These are phyloP conservation scores for Gentiana macrophylla DNA, from an alignment of 257 asterid species.

Conservation along the genomic window DNA sequence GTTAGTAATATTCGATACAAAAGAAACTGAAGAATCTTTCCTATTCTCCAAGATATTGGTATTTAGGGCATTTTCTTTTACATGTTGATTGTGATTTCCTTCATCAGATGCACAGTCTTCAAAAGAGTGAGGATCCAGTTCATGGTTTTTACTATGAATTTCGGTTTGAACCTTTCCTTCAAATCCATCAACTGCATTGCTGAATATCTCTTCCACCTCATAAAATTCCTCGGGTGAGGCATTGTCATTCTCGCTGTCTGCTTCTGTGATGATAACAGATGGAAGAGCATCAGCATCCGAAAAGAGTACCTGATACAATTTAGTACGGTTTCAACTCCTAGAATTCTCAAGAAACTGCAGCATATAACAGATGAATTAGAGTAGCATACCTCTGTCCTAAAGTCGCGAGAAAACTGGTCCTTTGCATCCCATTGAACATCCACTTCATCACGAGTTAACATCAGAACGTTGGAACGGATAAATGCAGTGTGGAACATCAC, in stretches of 20 bases:
- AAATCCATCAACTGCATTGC: conserved; percentile 46
- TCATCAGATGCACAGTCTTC: conserved; percentile 82
- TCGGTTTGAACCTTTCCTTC: conserved; percentile 55
- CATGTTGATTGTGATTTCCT: conserved; percentile 31
- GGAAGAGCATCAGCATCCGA: conserved; percentile 72
- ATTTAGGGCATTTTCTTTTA: conserved; percentile 11
- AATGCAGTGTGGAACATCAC: conserved; percentile 92
- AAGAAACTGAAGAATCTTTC: conserved; percentile 19
- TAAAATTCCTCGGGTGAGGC: conserved; percentile 83
- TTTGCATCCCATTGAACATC: conserved; percentile 88
- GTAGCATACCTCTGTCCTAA: conserved; percentile 73
- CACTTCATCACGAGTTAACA: conserved; percentile 78
- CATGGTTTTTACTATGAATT: conserved; percentile 33
- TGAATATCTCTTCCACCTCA: conserved; percentile 97
- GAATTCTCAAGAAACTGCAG: conserved; percentile 21
- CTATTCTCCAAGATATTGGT: conserved; percentile 18
- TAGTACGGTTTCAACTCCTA: conserved; percentile 29
- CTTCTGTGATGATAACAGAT: conserved; percentile 36
- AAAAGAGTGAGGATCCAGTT: conserved; percentile 54
- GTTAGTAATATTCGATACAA: conserved; percentile 19
- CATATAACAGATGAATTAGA: conserved; percentile 19
- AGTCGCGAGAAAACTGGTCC: conserved; percentile 69
- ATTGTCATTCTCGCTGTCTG: conserved; percentile 48
- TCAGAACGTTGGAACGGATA: conserved; percentile 68
- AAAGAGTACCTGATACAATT: conserved; percentile 71